Evolutionary conservation across 345 rosid genomes (phyloP).

Genomic region (Zanthoxylum bungeanum): DNA sequence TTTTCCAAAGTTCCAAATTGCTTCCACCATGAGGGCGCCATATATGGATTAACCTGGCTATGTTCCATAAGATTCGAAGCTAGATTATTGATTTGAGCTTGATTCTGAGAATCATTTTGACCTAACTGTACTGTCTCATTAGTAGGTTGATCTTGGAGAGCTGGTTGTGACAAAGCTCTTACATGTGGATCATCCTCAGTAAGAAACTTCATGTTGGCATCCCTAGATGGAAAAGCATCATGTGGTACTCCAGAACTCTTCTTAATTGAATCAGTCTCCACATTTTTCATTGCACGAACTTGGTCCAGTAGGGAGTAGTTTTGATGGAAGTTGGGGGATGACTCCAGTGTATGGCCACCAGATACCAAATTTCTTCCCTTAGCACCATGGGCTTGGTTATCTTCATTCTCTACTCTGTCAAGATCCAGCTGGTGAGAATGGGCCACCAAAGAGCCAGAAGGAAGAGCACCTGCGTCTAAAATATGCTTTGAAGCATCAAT

Average conservation of each 20-base stretch:
- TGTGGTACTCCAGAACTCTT: conserved; percentile 26
- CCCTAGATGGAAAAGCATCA: conserved; percentile 24
- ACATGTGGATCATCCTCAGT: conserved; percentile 22
- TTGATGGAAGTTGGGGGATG: conserved; percentile 14
- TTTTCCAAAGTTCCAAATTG: conserved; percentile 38
- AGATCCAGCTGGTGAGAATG: conserved; percentile 22
- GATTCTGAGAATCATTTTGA: conserved; percentile 22
- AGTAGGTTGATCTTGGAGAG: conserved; percentile 18
- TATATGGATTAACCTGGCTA: conserved; percentile 21
- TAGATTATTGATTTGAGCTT: conserved; percentile 19
- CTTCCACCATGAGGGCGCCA: conserved; percentile 34
- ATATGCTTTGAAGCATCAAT: conserved; percentile 13
- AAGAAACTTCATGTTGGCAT: conserved; percentile 23
- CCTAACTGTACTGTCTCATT: conserved; percentile 22
- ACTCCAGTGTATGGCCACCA: conserved; percentile 9
- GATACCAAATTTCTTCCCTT: conserved; percentile 19
- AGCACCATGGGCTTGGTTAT: conserved; percentile 15
- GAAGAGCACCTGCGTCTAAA: conserved; percentile 18
- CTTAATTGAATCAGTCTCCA: conserved; percentile 24
- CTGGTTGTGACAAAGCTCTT: conserved; percentile 24
- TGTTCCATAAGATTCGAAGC: conserved; percentile 18
- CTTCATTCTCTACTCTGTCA: conserved; percentile 17
- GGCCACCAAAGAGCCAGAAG: conserved; percentile 10
- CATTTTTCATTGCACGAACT: conserved; percentile 27
- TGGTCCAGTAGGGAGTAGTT: conserved; percentile 31